Base-by-base conservation (phyloP, 306 rosid genomes). In the Alnus rubra region DNA sequence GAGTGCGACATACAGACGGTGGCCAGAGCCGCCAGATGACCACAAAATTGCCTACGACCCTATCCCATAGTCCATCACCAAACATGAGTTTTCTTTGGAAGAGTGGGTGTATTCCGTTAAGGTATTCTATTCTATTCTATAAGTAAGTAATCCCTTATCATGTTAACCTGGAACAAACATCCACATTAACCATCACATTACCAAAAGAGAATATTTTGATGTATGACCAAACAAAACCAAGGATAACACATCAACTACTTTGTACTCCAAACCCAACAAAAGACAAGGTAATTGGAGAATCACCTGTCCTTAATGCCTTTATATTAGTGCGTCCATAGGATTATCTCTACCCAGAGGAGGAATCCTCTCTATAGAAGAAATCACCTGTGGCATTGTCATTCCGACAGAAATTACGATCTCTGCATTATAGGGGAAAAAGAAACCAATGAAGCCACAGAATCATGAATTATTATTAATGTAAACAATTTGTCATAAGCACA, bases 401-500 rank as follows among this genome's bases (percentile, higher is more conserved):
- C 97, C 98, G 67, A 94, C 97, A 4, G 98, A 93, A 83, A 93
- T 92, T 28, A 93, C 89, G 56, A 93, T 93, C 87, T 93, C 97
- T 93, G 97, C 87, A 84, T 67, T 23, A 54, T 4, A 1, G 49
- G 49, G 6, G 49, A 37, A 16, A 37, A 37, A 16, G 14, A 16
- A 65, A 35, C 49, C 68, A 60, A 60, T 60, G 68, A 60, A 60
- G 68, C 42, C 28, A 18, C 16, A 60, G 14, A 60, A 60, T 30
- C 39, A 60, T 30, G 39, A 60, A 30, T n/a, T 60, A 28, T 30
- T 30, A 30, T 23, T 13, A 30, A 60, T 59, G 35, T 19, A 59
- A 59, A 59, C 19, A 2, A 55, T 58, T 73, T 52, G 30, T 60
- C 47, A 65, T 13, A 15, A 14, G 11, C 8, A 14, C 64, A 9